phyloP scores from a whole-genome alignment of 352 stramenopile species.

The Globisporangium yorkense region DNA sequence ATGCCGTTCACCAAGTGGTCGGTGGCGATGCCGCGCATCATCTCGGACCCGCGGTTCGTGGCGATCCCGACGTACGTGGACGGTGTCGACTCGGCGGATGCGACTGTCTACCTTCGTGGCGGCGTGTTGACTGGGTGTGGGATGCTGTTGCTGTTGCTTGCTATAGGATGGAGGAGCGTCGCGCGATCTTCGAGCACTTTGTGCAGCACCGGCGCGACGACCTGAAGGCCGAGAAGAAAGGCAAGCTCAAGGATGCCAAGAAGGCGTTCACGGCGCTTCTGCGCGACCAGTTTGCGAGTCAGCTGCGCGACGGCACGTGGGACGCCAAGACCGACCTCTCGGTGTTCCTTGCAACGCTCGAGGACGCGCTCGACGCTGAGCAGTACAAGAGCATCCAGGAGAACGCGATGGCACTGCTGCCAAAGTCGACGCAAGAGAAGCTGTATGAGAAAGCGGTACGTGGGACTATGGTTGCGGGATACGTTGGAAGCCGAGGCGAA shows the following conservation, averaged over 20 bases:
- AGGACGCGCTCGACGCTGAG: slow-evolving; percentile 24
- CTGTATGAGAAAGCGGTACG: slow-evolving; percentile 38
- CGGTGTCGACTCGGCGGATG: not conserved
- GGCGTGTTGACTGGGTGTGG: not conserved
- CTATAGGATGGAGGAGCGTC: slow-evolving; percentile 69
- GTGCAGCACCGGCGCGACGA: slow-evolving; percentile 67
- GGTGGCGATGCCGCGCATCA: slow-evolving; percentile 68
- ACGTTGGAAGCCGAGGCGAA: not conserved
- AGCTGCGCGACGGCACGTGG: slow-evolving; percentile 27
- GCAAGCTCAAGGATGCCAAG: slow-evolving; percentile 58
- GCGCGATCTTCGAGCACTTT: slow-evolving; percentile 78
- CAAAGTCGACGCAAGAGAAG: slow-evolving; percentile 45
- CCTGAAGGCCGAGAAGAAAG: slow-evolving; percentile 72
- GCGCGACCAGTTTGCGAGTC: slow-evolving; percentile 29
- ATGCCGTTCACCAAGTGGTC: slow-evolving; percentile 84
- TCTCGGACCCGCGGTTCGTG: slow-evolving; percentile 65
- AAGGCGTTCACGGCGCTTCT: slow-evolving; percentile 41
- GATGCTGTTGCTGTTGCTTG: slow-evolving; percentile 1
- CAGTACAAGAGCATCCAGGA: slow-evolving; percentile 33
- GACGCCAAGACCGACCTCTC: slow-evolving; percentile 42
- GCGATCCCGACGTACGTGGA: slow-evolving; percentile 40
- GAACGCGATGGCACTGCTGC: slow-evolving; percentile 29
- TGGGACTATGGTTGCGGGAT: not conserved
- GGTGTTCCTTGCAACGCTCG: slow-evolving; percentile 50
- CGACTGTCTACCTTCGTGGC: not conserved